phyloP scores from a whole-genome alignment of 257 asterid species.

The Datura wrightii region DNA sequence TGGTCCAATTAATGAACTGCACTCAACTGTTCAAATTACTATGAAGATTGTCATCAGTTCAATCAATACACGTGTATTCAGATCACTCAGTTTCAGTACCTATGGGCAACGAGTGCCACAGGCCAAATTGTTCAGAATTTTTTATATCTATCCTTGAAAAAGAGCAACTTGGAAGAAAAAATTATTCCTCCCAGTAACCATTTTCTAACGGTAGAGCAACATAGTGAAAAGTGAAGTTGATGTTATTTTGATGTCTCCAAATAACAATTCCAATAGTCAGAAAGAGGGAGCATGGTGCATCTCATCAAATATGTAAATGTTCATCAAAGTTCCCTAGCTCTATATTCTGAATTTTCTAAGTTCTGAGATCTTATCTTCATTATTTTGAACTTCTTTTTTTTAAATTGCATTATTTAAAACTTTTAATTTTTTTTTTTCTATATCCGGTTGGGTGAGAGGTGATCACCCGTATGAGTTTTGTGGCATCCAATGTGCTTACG shows the following conservation, averaged over 20 bases:
- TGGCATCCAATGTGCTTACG: not conserved
- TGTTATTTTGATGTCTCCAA: not conserved
- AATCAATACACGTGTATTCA: not conserved
- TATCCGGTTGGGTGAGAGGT: not conserved
- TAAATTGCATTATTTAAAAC: not conserved
- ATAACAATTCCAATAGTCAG: not conserved
- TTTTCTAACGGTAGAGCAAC: not conserved
- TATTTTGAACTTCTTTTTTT: not conserved
- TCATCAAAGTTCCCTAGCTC: not conserved
- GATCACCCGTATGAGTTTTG: not conserved
- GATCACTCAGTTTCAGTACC: not conserved
- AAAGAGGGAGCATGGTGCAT: not conserved
- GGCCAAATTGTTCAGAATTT: not conserved
- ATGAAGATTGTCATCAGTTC: constrained; percentile 25
- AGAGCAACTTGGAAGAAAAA: not conserved
- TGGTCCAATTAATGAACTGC: constrained; percentile 24
- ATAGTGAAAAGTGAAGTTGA: constrained; percentile 1
- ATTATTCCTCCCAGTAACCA: not conserved
- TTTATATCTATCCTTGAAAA: not conserved
- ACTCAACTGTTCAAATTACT: not conserved
- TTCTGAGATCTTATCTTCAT: not conserved
- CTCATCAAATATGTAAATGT: constrained; percentile 3
- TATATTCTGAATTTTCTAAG: not conserved
- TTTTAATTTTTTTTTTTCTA: not conserved
- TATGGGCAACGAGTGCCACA: not conserved